phyloP scores from a whole-genome alignment of 148 eudicot species.

The Linanthus parryae region DNA sequence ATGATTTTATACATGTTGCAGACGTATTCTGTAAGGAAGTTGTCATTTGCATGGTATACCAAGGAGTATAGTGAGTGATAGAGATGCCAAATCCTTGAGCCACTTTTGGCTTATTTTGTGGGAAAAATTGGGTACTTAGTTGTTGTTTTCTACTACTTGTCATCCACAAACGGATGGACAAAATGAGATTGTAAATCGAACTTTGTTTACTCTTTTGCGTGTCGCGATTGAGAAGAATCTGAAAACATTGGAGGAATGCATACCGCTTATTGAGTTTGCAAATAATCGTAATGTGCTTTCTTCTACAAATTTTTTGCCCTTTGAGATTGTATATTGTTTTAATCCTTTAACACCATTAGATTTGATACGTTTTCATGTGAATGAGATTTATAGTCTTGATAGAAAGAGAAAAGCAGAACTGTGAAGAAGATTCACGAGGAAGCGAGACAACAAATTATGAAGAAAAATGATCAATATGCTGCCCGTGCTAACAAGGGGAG shows the following conservation, averaged over 20 bases:
- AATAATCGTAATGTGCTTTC: background rate
- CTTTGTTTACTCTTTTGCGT: background rate
- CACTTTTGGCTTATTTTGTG: constrained; percentile 6
- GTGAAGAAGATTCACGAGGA: background rate
- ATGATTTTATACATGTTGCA: background rate
- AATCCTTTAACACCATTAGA: constrained; percentile 4
- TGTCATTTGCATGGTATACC: background rate
- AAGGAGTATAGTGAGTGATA: background rate
- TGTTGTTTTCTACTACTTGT: background rate
- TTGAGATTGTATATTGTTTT: constrained; percentile 4
- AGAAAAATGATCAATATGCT: background rate
- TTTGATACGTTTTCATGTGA: background rate
- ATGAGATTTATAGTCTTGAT: background rate
- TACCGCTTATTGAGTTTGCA: background rate
- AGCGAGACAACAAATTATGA: background rate
- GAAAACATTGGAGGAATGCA: background rate
- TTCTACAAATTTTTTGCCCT: background rate
- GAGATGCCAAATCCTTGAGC: constrained; percentile 1
- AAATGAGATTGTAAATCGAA: background rate
- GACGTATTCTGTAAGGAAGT: constrained; percentile 2
- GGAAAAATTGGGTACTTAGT: too few relatives aligned
- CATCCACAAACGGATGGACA: constrained; percentile 6
- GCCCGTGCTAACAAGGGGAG: background rate
- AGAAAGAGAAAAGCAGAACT: background rate
- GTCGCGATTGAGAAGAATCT: background rate